These are phyloP conservation scores for Nicotiana rustica DNA, from an alignment of 305 asterid species.

Conservation along the genomic window DNA sequence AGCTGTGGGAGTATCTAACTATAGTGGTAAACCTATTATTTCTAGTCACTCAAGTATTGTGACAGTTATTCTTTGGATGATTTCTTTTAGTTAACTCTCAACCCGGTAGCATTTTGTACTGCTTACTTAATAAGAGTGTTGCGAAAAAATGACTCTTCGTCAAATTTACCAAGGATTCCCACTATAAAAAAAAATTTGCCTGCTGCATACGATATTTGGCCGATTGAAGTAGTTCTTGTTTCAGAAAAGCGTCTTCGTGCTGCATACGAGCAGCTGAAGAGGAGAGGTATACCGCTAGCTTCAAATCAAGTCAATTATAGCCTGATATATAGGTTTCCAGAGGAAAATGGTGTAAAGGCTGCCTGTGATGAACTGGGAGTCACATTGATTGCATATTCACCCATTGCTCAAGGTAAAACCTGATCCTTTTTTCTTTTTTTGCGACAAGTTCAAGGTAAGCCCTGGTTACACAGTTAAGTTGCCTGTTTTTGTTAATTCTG, in stretches of 20 bases:
- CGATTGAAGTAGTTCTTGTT: conserved; percentile 36
- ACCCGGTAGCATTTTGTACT: background rate
- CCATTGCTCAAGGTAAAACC: conserved; percentile 87
- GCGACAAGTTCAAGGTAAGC: background rate
- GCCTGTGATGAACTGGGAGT: conserved; percentile 93
- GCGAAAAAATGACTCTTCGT: conserved; percentile 12
- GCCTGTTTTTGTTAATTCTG: background rate
- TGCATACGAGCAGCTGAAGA: conserved; percentile 76
- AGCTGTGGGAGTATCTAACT: conserved; percentile 94
- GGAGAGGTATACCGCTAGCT: conserved; percentile 90
- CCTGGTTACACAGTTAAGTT: conserved; percentile 10
- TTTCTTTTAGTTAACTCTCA: background rate
- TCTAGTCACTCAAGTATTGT: background rate
- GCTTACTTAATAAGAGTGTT: background rate
- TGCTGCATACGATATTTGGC: conserved; percentile 25
- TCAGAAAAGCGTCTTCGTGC: conserved; percentile 89
- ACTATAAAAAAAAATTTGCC: too few relatives aligned
- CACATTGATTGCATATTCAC: conserved; percentile 89
- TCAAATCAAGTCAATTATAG: conserved; percentile 98
- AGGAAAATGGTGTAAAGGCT: conserved; percentile 89
- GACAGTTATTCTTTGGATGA: background rate
- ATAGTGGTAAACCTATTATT: conserved; percentile 59
- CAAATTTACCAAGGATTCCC: background rate
- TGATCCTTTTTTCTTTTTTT: conserved; percentile 20
- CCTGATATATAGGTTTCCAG: conserved; percentile 83